Evolutionary conservation across 768 basidiomycete species (phyloP).

Genomic region (Candolleomyces efflorescens): DNA sequence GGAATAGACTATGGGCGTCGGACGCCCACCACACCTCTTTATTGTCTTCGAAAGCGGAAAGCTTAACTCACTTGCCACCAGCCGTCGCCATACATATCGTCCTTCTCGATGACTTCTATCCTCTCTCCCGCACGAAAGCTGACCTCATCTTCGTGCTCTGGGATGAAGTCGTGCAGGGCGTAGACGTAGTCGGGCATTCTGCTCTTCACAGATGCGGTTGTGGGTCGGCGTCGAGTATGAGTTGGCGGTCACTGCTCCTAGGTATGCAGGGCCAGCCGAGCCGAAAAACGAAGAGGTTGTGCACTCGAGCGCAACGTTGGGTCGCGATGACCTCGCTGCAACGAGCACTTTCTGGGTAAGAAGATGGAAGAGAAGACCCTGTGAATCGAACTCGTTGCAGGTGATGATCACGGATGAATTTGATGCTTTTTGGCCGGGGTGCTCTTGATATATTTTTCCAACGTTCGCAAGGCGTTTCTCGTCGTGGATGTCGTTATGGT

Average conservation of each 20-base stretch:
- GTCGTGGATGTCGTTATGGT: conserved; percentile 1
- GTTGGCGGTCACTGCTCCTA: background rate
- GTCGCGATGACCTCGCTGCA: too few relatives aligned
- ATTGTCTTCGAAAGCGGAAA: background rate
- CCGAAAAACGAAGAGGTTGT: background rate
- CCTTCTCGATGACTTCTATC: conserved; percentile 89
- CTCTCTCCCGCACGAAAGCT: conserved; percentile 79
- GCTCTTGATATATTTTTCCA: background rate
- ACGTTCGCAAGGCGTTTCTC: background rate
- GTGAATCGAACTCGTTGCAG: background rate
- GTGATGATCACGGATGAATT: background rate
- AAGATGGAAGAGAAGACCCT: too few relatives aligned
- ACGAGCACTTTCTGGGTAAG: too few relatives aligned
- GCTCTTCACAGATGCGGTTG: background rate
- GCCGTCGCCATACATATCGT: conserved; percentile 89
- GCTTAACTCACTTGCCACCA: conserved; percentile 72
- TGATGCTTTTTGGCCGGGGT: background rate
- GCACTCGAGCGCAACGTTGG: too few relatives aligned
- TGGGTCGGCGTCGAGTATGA: background rate
- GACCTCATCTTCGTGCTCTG: conserved; percentile 95
- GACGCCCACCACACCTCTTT: too few relatives aligned
- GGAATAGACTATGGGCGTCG: too few relatives aligned
- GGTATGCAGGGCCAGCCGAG: background rate
- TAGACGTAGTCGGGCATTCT: conserved; percentile 81
- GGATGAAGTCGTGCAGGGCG: conserved; percentile 81